Conservation (phyloP, 1,284 basidiomycete genomes). For the Mycosarcoma mackinlayi region DNA sequence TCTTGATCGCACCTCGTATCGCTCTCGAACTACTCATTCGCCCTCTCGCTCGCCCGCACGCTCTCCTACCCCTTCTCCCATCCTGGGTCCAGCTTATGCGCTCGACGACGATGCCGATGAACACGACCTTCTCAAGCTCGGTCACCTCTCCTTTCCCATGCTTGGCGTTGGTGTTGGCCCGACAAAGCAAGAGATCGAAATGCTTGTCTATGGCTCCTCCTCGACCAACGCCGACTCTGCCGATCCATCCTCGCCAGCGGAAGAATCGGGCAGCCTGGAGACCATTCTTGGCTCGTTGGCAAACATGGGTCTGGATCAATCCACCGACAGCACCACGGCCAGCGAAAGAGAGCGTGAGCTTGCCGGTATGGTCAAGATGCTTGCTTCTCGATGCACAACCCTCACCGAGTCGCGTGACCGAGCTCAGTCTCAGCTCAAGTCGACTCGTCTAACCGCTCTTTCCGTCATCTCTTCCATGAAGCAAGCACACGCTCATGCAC, state of each 20-base stretch:
- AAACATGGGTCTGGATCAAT: conserved; percentile 51
- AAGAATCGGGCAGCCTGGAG: conserved; percentile 32
- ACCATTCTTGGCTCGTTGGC: conserved; percentile 41
- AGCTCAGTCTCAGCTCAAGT: conserved; percentile 47
- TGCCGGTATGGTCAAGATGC: conserved; percentile 51
- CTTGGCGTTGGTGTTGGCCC: conserved; percentile 58
- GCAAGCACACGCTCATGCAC: conserved; percentile 59
- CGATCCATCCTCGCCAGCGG: conserved; percentile 16
- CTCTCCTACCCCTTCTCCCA: conserved; percentile 63
- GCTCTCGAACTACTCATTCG: conserved; percentile 35
- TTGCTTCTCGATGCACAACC: conserved; percentile 37
- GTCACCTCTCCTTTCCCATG: conserved; percentile 60
- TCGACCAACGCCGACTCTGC: conserved; percentile 14
- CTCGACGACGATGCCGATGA: conserved; percentile 21
- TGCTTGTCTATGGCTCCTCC: conserved; percentile 54
- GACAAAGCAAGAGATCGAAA: conserved; percentile 57
- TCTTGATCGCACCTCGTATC: conserved; percentile 27
- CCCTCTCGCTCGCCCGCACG: conserved; percentile 29
- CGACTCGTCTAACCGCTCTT: conserved; percentile 62
- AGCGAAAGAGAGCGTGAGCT: conserved; percentile 49
- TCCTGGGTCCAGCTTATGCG: conserved; percentile 51
- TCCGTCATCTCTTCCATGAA: conserved; percentile 61
- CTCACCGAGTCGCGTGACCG: conserved; percentile 37
- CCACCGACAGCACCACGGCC: conserved; percentile 15
- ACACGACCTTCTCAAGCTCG: conserved; percentile 34